Percentiles rank a stretch among this genome's conserved stretches.
Conservation (phyloP, 2,329 filamentous ascomycete genomes). For the Neophaeococcomyces mojaviensis region DNA sequence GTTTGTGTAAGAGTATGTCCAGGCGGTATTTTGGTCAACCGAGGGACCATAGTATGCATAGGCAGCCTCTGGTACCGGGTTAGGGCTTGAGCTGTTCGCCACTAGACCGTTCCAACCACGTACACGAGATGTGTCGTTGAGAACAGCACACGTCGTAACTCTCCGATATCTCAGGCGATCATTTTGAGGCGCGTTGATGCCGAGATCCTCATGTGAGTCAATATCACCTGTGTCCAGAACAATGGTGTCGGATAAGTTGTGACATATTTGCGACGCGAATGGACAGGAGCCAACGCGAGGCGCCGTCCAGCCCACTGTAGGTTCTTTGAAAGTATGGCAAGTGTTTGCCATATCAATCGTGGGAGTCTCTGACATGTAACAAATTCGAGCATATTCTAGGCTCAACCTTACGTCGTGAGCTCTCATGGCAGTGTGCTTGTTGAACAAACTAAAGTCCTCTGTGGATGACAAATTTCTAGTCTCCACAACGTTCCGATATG, state of each 20-base stretch:
- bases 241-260: constrained; percentile 3
- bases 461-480: neutral
- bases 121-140: constrained; percentile 12
- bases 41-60: constrained; percentile 14
- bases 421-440: constrained; percentile 10
- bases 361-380: constrained; percentile 12
- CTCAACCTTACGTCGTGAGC: constrained; percentile 14
- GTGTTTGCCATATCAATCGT: constrained; percentile 4
- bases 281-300: constrained; percentile 9
- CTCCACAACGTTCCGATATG: constrained; percentile 9
- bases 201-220: constrained; percentile 17
- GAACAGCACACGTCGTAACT: constrained; percentile 16
- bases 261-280: constrained; percentile 12
- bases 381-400: constrained; percentile 17
- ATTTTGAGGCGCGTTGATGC: constrained; percentile 16
- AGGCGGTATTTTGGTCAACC: constrained; percentile 12
- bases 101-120: constrained; percentile 12
- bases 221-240: constrained; percentile 17
- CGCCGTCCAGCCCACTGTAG: constrained; percentile 4
- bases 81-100: neutral
- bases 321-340: constrained; percentile 12
- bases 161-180: constrained; percentile 16
- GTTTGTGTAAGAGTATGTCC: constrained; percentile 15
- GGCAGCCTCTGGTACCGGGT: neutral
- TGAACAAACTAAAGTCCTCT: constrained; percentile 8